Conservation (phyloP, 2,329 filamentous ascomycete genomes). For the Alternaria triticina region DNA sequence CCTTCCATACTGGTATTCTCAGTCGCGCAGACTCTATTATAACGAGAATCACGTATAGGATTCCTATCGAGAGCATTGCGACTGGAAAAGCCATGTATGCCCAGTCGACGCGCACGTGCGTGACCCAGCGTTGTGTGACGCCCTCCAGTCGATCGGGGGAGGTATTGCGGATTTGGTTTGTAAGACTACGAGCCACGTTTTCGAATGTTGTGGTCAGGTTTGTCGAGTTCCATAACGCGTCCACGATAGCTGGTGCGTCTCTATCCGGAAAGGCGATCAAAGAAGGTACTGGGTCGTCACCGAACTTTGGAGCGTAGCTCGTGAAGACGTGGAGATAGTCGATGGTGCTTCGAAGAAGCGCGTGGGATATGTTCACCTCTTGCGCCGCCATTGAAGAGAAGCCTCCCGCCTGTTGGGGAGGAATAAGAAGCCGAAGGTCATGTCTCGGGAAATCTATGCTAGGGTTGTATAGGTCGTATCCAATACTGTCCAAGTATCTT, state of each 20-base stretch:
- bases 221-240: background rate
- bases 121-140: background rate
- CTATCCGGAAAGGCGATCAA: background rate
- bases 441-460: background rate
- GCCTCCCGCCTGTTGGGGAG: background rate
- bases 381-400: background rate
- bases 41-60: background rate
- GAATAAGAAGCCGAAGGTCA: background rate
- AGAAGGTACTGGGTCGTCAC: no score
- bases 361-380: constrained; percentile 1
- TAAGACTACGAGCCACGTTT: background rate
- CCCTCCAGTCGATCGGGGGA: background rate
- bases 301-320: no score
- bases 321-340: background rate
- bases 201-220: background rate
- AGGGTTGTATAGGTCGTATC: background rate
- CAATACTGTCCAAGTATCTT: background rate
- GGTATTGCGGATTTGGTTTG: background rate
- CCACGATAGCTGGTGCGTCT: background rate
- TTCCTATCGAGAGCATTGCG: background rate
- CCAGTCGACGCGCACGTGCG: background rate
- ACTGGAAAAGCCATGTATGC: background rate
- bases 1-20: background rate
- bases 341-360: background rate
- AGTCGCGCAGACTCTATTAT: background rate